Evolutionary conservation across 1,284 basidiomycete genomes (phyloP), one percentile per base, ranked within the genome.

Genomic region (Athelia sp.): DNA sequence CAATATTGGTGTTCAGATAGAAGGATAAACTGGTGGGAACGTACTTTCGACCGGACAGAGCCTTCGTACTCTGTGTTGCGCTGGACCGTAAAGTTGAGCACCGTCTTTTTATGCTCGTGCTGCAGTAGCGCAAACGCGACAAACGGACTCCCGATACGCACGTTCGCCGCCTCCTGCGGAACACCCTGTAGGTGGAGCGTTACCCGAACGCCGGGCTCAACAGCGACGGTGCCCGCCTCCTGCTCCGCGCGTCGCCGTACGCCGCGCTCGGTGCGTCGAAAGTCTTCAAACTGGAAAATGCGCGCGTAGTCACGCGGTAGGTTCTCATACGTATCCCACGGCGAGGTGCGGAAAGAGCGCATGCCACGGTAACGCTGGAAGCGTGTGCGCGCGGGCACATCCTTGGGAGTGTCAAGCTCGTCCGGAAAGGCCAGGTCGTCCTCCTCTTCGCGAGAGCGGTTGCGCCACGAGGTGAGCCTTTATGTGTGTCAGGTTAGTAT

Each of bases 271-370:
- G 93, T 98, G 21, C 87, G 81, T 62, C 84, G 87, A 70, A 89
- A 98, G 62, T 96, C 92, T 67, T 98, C 94, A 62, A 99, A 98
- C 67, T 96, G 92, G 72, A 98, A 99, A 57, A 98, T 96, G 40
- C 89, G 79, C 0, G 88, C 93, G 62, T 99, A 99, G 62, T 99
- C 95, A 48, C 86, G 69, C 3, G 96, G 97, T 17, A 99, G 75
- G 59, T 97, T 96, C 69, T 99, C 96, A 60, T 93, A 98, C 6
- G 96, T 86, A 66, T 99, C 96, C 96, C 96, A 99, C 18, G 90
- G 90, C 59, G 89, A 93, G 1, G 97, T 98, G 34, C 96, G 79
- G 77, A 99, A 91, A 13, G 90, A 93, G 49, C 87, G 85, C 66
- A 99, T 68, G 1, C 96, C 97, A 50, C 96, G 84, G 67, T 87